A percentile compares a stretch with the other conserved stretches of the same genome.
Conservation (phyloP, 768 basidiomycete species). For the Trametes elegans region DNA sequence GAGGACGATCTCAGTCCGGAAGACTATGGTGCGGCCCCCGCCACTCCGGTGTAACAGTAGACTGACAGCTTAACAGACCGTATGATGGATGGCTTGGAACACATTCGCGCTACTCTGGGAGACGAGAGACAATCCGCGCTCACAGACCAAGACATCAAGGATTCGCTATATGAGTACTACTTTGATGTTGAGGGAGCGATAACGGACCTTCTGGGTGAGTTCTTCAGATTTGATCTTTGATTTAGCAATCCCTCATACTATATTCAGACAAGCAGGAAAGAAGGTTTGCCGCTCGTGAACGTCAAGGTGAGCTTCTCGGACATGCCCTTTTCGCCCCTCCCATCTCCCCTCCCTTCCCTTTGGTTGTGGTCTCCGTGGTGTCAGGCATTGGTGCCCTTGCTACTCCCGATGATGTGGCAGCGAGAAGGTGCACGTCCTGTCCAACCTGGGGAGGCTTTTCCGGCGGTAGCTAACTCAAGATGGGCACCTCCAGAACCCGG, state of each 20-base stretch:
- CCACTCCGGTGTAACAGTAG: neutral
- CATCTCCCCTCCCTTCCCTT: neutral
- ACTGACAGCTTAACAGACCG: conserved; percentile 40
- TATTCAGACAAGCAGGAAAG: conserved; percentile 65
- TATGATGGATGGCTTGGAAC: conserved; percentile 69
- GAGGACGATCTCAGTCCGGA: conserved; percentile 81
- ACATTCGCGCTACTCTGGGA: conserved; percentile 68
- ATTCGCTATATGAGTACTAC: conserved; percentile 83
- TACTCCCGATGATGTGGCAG: conserved; percentile 12
- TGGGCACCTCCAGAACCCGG: conserved; percentile 7
- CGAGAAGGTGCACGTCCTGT: conserved; percentile 30
- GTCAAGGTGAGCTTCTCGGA: conserved; percentile 73
- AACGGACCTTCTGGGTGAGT: conserved; percentile 71
- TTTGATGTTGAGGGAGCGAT: conserved; percentile 82
- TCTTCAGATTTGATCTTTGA: neutral
- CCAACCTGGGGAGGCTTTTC: conserved; percentile 1
- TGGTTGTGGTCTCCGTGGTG: neutral
- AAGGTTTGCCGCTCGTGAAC: conserved; percentile 60
- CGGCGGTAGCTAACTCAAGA: neutral
- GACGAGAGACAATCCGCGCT: conserved; percentile 61
- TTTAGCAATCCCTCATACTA: neutral
- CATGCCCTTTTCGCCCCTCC: conserved; percentile 26
- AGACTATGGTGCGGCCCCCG: conserved; percentile 60
- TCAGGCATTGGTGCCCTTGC: conserved; percentile 3
- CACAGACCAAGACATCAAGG: conserved; percentile 71